Conservation (phyloP, 2,329 filamentous ascomycete genomes). For the Penicillium sp. region DNA sequence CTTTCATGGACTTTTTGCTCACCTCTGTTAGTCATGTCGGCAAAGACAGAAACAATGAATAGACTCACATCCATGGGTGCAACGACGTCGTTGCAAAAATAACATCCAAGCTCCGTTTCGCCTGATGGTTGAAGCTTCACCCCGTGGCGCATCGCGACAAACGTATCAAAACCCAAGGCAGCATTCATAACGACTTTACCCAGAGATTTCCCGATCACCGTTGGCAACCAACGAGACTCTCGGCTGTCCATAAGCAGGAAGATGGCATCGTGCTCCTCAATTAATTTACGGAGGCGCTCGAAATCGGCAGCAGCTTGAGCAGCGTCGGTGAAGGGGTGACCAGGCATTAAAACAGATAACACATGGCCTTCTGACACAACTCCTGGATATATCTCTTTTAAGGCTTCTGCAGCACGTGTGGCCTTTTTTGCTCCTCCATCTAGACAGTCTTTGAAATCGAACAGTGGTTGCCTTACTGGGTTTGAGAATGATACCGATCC, state of each 20-base stretch:
- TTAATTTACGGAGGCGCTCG: constrained; percentile 66
- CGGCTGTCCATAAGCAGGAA: constrained; percentile 97
- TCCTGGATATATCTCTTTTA: constrained; percentile 85
- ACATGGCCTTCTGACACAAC: constrained; percentile 76
- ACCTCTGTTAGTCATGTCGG: background rate
- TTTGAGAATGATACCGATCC: constrained; percentile 93
- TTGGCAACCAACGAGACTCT: constrained; percentile 92
- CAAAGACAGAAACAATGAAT: constrained; percentile 12
- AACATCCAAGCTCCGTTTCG: constrained; percentile 78
- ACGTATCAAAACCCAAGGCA: constrained; percentile 92
- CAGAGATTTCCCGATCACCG: constrained; percentile 87
- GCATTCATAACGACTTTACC: constrained; percentile 97
- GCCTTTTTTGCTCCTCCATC: constrained; percentile 84
- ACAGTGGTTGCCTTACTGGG: constrained; percentile 89
- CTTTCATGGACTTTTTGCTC: constrained; percentile 72
- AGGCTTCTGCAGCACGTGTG: constrained; percentile 69
- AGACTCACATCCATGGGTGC: constrained; percentile 80
- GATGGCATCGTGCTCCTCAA: constrained; percentile 82
- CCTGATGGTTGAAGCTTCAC: constrained; percentile 55
- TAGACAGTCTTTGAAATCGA: constrained; percentile 83
- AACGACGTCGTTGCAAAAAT: constrained; percentile 98
- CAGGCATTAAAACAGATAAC: constrained; percentile 90
- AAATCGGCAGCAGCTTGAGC: constrained; percentile 68
- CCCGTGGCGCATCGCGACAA: constrained; percentile 95
- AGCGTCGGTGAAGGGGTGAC: constrained; percentile 78